Percentiles rank a stretch among this genome's conserved stretches.
phyloP scores from a whole-genome alignment of 2,329 filamentous ascomycete species.

The Ceratocystis variospora region DNA sequence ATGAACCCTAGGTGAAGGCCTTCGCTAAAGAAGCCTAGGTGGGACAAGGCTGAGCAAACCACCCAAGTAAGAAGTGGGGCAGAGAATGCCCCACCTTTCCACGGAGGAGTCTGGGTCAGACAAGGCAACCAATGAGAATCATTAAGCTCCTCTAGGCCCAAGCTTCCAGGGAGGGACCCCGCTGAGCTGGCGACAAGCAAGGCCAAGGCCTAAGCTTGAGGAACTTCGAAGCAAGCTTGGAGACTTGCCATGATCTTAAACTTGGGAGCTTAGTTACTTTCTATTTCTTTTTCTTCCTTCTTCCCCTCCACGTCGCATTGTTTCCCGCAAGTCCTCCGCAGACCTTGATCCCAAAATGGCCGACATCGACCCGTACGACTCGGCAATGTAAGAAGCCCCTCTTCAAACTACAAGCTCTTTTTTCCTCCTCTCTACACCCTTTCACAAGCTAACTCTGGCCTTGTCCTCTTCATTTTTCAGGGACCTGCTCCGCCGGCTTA shows the following conservation, averaged over 20 bases:
- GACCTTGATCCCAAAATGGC: constrained; percentile 28
- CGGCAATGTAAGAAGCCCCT: constrained; percentile 48
- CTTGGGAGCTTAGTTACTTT: neutral
- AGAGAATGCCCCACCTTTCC: constrained; percentile 14
- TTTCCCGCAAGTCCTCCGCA: neutral
- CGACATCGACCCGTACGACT: constrained; percentile 55
- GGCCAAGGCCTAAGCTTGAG: neutral
- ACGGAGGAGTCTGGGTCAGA: constrained; percentile 1
- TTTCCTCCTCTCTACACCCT: constrained; percentile 14
- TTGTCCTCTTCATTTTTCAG: constrained; percentile 33
- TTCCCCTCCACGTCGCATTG: neutral
- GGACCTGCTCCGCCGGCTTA: constrained; percentile 93
- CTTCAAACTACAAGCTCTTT: neutral
- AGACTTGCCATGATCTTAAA: too few relatives aligned
- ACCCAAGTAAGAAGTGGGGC: neutral
- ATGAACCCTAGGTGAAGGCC: neutral
- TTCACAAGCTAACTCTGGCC: constrained; percentile 6
- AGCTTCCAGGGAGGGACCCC: constrained; percentile 14
- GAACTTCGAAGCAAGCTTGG: constrained; percentile 6
- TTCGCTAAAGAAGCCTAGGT: neutral
- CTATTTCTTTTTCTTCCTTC: neutral
- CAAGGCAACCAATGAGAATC: constrained; percentile 15
- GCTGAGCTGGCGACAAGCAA: constrained; percentile 1
- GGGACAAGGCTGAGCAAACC: constrained; percentile 1
- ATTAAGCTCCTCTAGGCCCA: neutral